These are phyloP conservation scores for Gossypium herbaceum DNA, from an alignment of 345 rosid species.

Conservation along the genomic window DNA sequence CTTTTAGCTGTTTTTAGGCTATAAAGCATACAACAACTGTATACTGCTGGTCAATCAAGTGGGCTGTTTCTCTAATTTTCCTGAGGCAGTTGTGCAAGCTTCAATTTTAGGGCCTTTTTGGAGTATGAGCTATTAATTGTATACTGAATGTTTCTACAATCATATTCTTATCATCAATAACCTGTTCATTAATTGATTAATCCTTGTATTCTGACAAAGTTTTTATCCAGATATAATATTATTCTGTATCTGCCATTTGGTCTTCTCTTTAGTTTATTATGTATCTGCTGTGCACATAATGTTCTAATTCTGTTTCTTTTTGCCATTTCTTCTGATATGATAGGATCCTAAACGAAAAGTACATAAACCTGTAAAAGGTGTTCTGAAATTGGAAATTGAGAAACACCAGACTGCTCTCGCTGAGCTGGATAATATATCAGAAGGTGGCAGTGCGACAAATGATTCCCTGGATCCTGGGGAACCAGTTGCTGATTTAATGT, in stretches of 20 bases:
- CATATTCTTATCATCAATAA: background rate
- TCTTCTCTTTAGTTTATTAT: background rate
- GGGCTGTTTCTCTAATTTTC: conserved; percentile 1
- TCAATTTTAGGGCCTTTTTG: background rate
- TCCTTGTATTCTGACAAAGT: background rate
- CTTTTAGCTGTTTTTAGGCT: background rate
- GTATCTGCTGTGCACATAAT: background rate
- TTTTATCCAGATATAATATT: background rate
- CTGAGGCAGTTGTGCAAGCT: background rate
- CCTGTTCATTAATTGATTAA: background rate
- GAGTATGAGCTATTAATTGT: background rate
- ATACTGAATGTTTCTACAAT: background rate
- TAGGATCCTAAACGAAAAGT: conserved; percentile 93
- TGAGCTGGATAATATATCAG: conserved; percentile 77
- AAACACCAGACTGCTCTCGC: conserved; percentile 66
- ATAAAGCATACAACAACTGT: background rate
- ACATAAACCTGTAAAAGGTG: conserved; percentile 93
- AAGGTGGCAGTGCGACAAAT: conserved; percentile 82
- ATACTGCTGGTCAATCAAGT: background rate
- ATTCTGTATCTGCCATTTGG: background rate
- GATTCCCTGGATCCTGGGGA: conserved; percentile 76
- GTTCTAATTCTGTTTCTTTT: conserved; percentile 13
- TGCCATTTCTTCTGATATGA: conserved; percentile 18
- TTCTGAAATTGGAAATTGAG: conserved; percentile 89
- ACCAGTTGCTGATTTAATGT: conserved; percentile 43